Evolutionary conservation across 2,329 filamentous ascomycete species (phyloP).

Genomic region (Clarireedia paspali): DNA sequence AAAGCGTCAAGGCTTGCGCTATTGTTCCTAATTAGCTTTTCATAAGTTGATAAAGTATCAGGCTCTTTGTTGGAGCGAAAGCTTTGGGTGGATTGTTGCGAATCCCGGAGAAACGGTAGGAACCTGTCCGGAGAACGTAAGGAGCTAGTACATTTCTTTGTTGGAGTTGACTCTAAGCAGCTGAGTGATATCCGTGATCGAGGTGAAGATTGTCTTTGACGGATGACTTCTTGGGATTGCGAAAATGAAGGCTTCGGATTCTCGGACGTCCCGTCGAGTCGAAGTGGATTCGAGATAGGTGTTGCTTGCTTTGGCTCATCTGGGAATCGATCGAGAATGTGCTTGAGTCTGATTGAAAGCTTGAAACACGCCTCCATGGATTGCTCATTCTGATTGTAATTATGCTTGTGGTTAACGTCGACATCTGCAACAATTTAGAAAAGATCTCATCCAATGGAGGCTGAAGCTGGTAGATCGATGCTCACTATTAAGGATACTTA

Average conservation of each 20-base stretch:
- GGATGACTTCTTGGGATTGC: constrained; percentile 7
- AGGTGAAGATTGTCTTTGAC: constrained; percentile 1
- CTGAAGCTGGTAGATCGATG: not conserved
- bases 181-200: not conserved
- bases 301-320: not conserved
- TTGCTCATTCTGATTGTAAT: not conserved
- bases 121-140: constrained; percentile 46
- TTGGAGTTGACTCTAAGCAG: constrained; percentile 10
- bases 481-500: constrained; percentile 5
- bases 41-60: constrained; percentile 36
- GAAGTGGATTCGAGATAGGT: not conserved
- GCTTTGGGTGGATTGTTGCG: constrained; percentile 35
- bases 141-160: constrained; percentile 14
- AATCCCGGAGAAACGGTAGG: constrained; percentile 39
- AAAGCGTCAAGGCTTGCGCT: constrained; percentile 45
- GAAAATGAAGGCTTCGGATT: constrained; percentile 11
- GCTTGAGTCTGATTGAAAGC: constrained; percentile 2
- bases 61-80: constrained; percentile 45
- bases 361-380: not conserved
- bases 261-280: constrained; percentile 7
- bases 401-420: not conserved
- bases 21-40: constrained; percentile 37
- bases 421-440: not conserved
- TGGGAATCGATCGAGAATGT: not conserved
- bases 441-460: not conserved